Conservation (phyloP, 495 filamentous ascomycete genomes). For the Podospora comata region DNA sequence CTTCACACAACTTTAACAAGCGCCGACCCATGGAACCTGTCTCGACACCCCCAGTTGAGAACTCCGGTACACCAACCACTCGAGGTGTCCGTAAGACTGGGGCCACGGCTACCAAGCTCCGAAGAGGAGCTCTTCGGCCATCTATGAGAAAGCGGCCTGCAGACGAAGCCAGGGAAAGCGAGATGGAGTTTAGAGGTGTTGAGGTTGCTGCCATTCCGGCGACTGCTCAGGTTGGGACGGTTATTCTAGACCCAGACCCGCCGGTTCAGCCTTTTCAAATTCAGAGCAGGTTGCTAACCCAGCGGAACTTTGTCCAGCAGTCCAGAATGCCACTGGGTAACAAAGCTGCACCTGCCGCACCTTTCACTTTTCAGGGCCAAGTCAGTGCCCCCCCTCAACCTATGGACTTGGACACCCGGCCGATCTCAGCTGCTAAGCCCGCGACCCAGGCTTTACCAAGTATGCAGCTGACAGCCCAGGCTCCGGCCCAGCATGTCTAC, state of each 20-base stretch:
- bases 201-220: background rate
- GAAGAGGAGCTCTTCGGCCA: background rate
- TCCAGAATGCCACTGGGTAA: background rate
- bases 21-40: slow-evolving; percentile 26
- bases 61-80: slow-evolving; percentile 39
- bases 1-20: slow-evolving; percentile 26
- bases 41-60: slow-evolving; percentile 22
- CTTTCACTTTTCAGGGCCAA: background rate
- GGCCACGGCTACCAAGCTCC: slow-evolving; percentile 11
- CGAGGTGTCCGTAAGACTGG: slow-evolving; percentile 26
- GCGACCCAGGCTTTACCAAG: background rate
- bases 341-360: background rate
- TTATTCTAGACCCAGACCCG: background rate
- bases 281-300: background rate
- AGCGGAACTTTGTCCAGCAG: background rate
- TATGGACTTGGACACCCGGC: background rate
- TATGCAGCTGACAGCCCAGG: background rate
- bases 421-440: background rate
- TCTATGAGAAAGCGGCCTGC: slow-evolving; percentile 1
- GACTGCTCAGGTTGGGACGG: background rate
- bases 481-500: background rate
- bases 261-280: background rate
- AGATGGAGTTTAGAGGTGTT: slow-evolving; percentile 1
- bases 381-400: background rate
- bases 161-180: background rate